phyloP scores from a whole-genome alignment of 129 eudicot species.

The Oenanthe sinensis region DNA sequence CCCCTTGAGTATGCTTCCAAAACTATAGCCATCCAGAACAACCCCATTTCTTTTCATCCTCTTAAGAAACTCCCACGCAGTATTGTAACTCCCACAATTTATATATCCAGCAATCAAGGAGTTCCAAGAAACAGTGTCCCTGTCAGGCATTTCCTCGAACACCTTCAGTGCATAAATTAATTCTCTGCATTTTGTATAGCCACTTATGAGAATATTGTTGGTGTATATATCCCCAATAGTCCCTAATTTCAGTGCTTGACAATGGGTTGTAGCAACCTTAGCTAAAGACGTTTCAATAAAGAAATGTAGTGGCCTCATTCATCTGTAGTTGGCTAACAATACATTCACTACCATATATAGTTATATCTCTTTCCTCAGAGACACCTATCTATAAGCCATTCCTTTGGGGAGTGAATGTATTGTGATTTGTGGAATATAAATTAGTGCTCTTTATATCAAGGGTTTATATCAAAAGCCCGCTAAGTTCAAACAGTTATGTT shows the following conservation, averaged over 20 bases:
- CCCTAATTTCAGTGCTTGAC: constrained; percentile 42
- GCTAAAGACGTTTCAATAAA: constrained; percentile 8
- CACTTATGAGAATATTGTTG: constrained; percentile 46
- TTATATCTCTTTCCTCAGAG: not conserved
- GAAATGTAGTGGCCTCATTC: constrained; percentile 9
- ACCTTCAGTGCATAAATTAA: constrained; percentile 41
- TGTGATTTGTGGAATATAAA: not conserved
- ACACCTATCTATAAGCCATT: too few relatives aligned
- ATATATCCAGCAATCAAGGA: constrained; percentile 61
- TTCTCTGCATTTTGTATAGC: constrained; percentile 45
- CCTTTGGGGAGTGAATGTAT: not conserved
- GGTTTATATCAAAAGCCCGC: too few relatives aligned
- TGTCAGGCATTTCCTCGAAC: constrained; percentile 75
- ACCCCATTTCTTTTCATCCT: constrained; percentile 52
- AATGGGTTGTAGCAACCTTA: constrained; percentile 39
- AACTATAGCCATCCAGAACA: constrained; percentile 51
- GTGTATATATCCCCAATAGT: constrained; percentile 42
- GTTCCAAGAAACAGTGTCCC: constrained; percentile 81
- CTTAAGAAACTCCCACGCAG: constrained; percentile 49
- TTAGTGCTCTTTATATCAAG: not conserved
- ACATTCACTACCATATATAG: too few relatives aligned
- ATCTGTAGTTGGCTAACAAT: not conserved
- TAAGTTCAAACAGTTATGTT: too few relatives aligned
- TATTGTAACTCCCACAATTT: constrained; percentile 33
- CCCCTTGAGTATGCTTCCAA: constrained; percentile 84